Conservation (phyloP, 805 yeast genomes). For the Schwanniomyces vanrijiae region DNA sequence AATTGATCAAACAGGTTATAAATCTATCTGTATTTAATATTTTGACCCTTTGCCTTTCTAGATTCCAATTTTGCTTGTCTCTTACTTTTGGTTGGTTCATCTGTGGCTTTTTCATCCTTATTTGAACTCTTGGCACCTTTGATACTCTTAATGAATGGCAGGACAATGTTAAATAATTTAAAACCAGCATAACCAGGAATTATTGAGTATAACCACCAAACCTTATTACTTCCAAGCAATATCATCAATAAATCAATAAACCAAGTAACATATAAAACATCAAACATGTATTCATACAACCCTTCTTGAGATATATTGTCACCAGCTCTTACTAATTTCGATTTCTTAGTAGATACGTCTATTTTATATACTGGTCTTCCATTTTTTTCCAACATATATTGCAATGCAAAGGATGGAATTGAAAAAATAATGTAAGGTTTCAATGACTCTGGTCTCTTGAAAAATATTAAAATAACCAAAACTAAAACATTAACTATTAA, state of each 20-base stretch:
- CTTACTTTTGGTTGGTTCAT: slow-evolving; percentile 18
- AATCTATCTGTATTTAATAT: slow-evolving; percentile 17
- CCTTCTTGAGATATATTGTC: slow-evolving; percentile 63
- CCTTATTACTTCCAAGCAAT: slow-evolving; percentile 53
- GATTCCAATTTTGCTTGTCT: slow-evolving; percentile 28
- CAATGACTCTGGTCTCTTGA: slow-evolving; percentile 47
- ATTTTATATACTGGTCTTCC: slow-evolving; percentile 59
- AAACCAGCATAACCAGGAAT: slow-evolving; percentile 55
- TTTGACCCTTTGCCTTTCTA: slow-evolving; percentile 25
- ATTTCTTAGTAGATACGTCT: slow-evolving; percentile 28
- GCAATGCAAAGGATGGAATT: slow-evolving; percentile 38
- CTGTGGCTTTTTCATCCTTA: slow-evolving; percentile 1
- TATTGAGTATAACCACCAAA: slow-evolving; percentile 55
- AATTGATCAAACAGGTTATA: neutral
- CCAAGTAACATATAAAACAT: slow-evolving; percentile 66
- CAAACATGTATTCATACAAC: slow-evolving; percentile 71
- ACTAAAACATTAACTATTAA: slow-evolving; percentile 38
- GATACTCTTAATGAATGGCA: slow-evolving; percentile 13
- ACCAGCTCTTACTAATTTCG: slow-evolving; percentile 52
- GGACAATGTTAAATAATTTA: slow-evolving; percentile 43
- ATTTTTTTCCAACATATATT: slow-evolving; percentile 54
- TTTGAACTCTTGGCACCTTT: slow-evolving; percentile 3
- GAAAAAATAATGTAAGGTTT: slow-evolving; percentile 39
- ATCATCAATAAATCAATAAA: slow-evolving; percentile 53
- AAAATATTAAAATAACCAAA: slow-evolving; percentile 33